These are phyloP conservation scores for Diaporthe capsici DNA, from an alignment of 2,329 filamentous ascomycete species.

Conservation along the genomic window DNA sequence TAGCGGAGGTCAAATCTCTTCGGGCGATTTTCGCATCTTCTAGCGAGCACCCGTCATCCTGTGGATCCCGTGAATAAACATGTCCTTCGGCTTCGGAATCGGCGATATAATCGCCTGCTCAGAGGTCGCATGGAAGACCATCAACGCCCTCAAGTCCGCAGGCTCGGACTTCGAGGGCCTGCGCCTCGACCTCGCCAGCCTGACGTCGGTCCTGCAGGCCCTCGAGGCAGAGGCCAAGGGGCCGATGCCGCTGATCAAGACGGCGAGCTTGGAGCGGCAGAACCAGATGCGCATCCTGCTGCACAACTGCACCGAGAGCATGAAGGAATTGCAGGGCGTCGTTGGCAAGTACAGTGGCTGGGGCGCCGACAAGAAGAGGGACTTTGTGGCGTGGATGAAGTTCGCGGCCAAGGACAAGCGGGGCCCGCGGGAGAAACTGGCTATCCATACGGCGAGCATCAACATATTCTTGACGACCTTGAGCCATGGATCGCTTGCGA, in stretches of 20 bases:
- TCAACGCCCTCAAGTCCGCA: slow-evolving; percentile 17
- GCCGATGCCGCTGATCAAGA: slow-evolving; percentile 21
- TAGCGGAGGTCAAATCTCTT: neutral
- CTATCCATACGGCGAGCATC: slow-evolving; percentile 15
- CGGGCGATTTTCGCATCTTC: neutral
- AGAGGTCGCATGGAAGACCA: slow-evolving; percentile 18
- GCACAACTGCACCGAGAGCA: slow-evolving; percentile 22
- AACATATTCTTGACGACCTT: slow-evolving; percentile 20
- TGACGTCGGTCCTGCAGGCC: slow-evolving; percentile 15
- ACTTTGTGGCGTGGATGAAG: slow-evolving; percentile 29
- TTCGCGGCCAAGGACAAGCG: slow-evolving; percentile 27
- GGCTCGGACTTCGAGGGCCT: slow-evolving; percentile 21
- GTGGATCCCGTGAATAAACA: neutral
- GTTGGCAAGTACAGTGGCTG: neutral
- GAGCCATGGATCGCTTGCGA: slow-evolving; percentile 22
- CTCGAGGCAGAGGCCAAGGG: slow-evolving; percentile 27
- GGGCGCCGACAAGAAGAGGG: slow-evolving; percentile 24
- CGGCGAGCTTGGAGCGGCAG: slow-evolving; percentile 23
- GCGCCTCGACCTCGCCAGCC: slow-evolving; percentile 24
- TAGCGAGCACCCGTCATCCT: neutral
- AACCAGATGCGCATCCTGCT: slow-evolving; percentile 13
- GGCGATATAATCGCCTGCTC: slow-evolving; percentile 22
- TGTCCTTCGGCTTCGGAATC: slow-evolving; percentile 24
- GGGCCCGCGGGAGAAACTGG: slow-evolving; percentile 18
- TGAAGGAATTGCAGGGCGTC: slow-evolving; percentile 16